Evolutionary conservation across 306 rosid genomes (phyloP).

Genomic region (Leucaena leucocephala): DNA sequence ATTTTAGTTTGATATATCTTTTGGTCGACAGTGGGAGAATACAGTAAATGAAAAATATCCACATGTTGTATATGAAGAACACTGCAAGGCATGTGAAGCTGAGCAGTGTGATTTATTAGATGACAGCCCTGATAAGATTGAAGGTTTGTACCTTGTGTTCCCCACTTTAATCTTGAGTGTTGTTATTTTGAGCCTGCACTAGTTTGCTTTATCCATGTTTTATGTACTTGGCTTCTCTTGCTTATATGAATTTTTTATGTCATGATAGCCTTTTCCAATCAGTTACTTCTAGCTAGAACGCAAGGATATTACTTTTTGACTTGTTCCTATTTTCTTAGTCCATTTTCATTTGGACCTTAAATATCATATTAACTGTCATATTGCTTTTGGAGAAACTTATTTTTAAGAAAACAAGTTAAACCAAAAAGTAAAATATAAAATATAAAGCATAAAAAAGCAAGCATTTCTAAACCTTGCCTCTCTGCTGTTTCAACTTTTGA

Average conservation of each 20-base stretch:
- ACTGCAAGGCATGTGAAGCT: conserved; percentile 77
- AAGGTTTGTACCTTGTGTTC: conserved; percentile 58
- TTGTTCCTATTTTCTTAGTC: background rate
- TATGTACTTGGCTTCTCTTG: conserved; percentile 25
- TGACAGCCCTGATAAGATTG: conserved; percentile 65
- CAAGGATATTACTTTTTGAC: conserved; percentile 6
- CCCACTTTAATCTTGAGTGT: background rate
- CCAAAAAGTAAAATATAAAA: background rate
- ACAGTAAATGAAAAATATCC: conserved; percentile 80
- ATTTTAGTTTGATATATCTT: conserved; percentile 9
- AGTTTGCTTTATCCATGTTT: background rate
- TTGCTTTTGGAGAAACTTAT: background rate
- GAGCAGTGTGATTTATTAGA: conserved; percentile 59
- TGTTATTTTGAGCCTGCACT: background rate
- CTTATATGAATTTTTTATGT: background rate
- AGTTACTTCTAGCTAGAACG: conserved; percentile 12
- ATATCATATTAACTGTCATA: background rate
- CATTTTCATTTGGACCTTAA: background rate
- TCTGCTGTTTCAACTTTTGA: background rate
- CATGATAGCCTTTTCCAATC: conserved; percentile 2
- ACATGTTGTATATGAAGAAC: conserved; percentile 92
- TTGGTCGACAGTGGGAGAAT: conserved; percentile 77
- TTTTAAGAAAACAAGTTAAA: background rate
- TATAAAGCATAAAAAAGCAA: background rate
- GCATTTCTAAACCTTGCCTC: background rate